These are phyloP conservation scores for Arabidopsis hybrid DNA, from an alignment of 441 rosid genomes.

Conservation along the genomic window DNA sequence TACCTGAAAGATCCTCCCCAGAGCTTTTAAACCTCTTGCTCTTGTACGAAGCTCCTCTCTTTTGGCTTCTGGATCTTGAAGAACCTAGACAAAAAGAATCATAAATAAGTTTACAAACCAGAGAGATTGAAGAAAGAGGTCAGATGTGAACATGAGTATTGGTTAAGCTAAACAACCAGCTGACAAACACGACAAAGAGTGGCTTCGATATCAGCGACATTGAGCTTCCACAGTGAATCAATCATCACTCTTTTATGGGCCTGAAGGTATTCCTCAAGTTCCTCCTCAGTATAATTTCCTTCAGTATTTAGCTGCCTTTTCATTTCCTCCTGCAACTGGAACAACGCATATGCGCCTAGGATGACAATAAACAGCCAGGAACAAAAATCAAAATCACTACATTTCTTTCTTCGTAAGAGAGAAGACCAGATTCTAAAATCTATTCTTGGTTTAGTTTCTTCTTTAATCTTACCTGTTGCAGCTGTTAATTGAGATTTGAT, in stretches of 20 bases:
- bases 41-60: slow-evolving; percentile 91
- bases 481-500: slow-evolving; percentile 95
- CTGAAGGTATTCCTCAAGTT: slow-evolving; percentile 87
- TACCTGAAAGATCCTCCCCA: slow-evolving; percentile 97
- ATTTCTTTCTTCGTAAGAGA: slow-evolving; percentile 11
- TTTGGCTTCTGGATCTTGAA: slow-evolving; percentile 83
- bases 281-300: slow-evolving; percentile 85
- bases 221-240: slow-evolving; percentile 98
- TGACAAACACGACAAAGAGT: slow-evolving; percentile 96
- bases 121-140: not conserved
- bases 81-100: slow-evolving; percentile 65
- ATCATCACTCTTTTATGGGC: slow-evolving; percentile 91
- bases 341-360: slow-evolving; percentile 90
- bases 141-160: slow-evolving; percentile 33
- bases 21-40: slow-evolving; percentile 92
- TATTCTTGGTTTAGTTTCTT: not conserved
- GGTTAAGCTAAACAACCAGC: slow-evolving; percentile 68
- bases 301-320: slow-evolving; percentile 84
- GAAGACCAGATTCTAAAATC: slow-evolving; percentile 2
- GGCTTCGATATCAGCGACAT: slow-evolving; percentile 97
- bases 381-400: slow-evolving; percentile 23
- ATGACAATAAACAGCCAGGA: slow-evolving; percentile 37
- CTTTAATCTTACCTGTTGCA: slow-evolving; percentile 77
- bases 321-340: slow-evolving; percentile 99
- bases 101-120: slow-evolving; percentile 42